A percentile compares a stretch with the other conserved stretches of the same genome.
Conservation (phyloP, 306 rosid genomes). For the Gleditsia sinensis region DNA sequence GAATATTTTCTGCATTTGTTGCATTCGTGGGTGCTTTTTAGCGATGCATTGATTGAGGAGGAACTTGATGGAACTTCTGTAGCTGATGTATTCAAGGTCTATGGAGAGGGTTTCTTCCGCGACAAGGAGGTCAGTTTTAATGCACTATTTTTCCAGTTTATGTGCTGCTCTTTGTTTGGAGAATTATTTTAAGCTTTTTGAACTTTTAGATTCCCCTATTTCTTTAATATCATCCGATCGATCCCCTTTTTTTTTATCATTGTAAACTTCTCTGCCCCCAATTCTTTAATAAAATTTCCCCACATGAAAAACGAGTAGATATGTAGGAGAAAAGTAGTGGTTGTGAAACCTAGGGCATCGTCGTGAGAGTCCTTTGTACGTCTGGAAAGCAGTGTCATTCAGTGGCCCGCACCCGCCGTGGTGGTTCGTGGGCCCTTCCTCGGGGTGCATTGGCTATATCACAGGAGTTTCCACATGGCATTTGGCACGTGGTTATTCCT, state of each 20-base stretch:
- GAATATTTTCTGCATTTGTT: constrained; percentile 28
- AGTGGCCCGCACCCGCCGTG: background rate
- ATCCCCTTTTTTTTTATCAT: background rate
- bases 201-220: constrained; percentile 8
- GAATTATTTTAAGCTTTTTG: constrained; percentile 19
- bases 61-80: constrained; percentile 69
- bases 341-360: background rate
- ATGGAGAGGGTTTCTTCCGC: constrained; percentile 87
- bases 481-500: background rate
- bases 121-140: constrained; percentile 78
- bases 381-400: background rate
- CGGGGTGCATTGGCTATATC: constrained; percentile 7
- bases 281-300: background rate
- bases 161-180: constrained; percentile 1
- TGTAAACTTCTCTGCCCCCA: background rate
- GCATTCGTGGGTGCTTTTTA: constrained; percentile 46
- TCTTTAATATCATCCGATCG: constrained; percentile 14
- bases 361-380: background rate
- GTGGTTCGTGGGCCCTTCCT: background rate
- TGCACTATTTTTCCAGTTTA: constrained; percentile 23
- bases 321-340: background rate
- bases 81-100: constrained; percentile 78
- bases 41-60: constrained; percentile 85
- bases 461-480: background rate
- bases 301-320: background rate